phyloP scores from a whole-genome alignment of 2,329 filamentous ascomycete genomes.

The Phialophora chinensis region DNA sequence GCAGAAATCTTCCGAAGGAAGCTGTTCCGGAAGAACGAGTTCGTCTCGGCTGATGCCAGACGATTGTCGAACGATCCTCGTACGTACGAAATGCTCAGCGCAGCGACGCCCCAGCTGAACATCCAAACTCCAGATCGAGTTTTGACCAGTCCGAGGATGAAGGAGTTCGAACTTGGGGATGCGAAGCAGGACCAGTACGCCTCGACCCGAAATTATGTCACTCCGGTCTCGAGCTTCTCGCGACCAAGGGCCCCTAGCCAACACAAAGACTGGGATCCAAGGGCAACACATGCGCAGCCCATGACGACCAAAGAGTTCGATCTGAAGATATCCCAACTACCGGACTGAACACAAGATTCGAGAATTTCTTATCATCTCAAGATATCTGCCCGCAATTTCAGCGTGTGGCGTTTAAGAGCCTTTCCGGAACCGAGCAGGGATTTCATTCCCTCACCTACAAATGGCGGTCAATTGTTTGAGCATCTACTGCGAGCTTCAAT shows the following conservation, averaged over 20 bases:
- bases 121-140: slow-evolving; percentile 42
- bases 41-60: slow-evolving; percentile 84
- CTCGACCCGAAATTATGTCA: slow-evolving; percentile 54
- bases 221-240: slow-evolving; percentile 57
- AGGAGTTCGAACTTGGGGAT: slow-evolving; percentile 37
- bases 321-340: background rate
- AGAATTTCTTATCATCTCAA: background rate
- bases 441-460: background rate
- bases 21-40: slow-evolving; percentile 69
- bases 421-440: slow-evolving; percentile 3
- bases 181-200: slow-evolving; percentile 47
- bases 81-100: slow-evolving; percentile 78
- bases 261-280: slow-evolving; percentile 36
- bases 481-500: slow-evolving; percentile 6
- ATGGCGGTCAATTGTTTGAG: slow-evolving; percentile 1
- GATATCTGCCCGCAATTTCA: slow-evolving; percentile 15
- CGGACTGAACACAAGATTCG: slow-evolving; percentile 5
- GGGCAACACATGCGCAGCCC: slow-evolving; percentile 29
- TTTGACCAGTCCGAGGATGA: slow-evolving; percentile 36
- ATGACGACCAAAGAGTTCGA: slow-evolving; percentile 15
- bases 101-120: slow-evolving; percentile 38
- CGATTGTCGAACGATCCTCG: slow-evolving; percentile 65
- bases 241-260: slow-evolving; percentile 51
- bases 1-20: slow-evolving; percentile 63
- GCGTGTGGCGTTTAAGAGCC: slow-evolving; percentile 18